Evolutionary conservation across 164 flowering plant species (phyloP).

Genomic region (Piper betle): DNA sequence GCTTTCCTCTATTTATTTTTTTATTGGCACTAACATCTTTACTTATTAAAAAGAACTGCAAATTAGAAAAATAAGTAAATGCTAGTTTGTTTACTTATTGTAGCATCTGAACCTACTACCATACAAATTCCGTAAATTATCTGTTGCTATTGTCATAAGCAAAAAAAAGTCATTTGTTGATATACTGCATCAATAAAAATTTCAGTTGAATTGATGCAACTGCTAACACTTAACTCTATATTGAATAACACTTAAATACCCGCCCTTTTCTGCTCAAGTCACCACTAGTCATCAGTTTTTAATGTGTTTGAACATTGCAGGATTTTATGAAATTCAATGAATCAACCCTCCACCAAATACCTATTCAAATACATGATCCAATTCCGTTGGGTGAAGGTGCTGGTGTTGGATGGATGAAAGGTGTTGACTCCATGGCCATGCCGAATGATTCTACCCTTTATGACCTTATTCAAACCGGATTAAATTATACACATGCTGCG

Average conservation of each 20-base stretch:
- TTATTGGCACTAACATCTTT: neutral
- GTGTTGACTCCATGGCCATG: slow-evolving; percentile 63
- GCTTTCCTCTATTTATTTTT: too few species aligned
- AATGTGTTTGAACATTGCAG: slow-evolving; percentile 20
- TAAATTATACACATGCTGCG: slow-evolving; percentile 64
- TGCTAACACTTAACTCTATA: neutral
- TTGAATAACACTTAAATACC: neutral
- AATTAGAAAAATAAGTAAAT: too few species aligned
- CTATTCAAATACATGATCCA: slow-evolving; percentile 68
- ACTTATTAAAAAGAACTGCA: too few species aligned
- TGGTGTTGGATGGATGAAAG: slow-evolving; percentile 84
- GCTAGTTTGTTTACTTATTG: too few species aligned
- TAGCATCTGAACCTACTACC: too few species aligned
- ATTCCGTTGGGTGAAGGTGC: slow-evolving; percentile 95
- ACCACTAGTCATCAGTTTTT: neutral
- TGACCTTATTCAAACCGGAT: slow-evolving; percentile 72
- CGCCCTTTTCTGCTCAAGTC: neutral
- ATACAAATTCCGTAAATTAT: too few species aligned
- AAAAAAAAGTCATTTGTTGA: too few species aligned
- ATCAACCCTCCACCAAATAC: slow-evolving; percentile 38
- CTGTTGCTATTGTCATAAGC: too few species aligned
- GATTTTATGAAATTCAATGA: slow-evolving; percentile 75
- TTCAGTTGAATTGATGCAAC: neutral
- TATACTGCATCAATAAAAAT: too few species aligned
- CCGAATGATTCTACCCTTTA: slow-evolving; percentile 71